phyloP scores from a whole-genome alignment of 495 filamentous ascomycete genomes.

The Penicillium alfredii region DNA sequence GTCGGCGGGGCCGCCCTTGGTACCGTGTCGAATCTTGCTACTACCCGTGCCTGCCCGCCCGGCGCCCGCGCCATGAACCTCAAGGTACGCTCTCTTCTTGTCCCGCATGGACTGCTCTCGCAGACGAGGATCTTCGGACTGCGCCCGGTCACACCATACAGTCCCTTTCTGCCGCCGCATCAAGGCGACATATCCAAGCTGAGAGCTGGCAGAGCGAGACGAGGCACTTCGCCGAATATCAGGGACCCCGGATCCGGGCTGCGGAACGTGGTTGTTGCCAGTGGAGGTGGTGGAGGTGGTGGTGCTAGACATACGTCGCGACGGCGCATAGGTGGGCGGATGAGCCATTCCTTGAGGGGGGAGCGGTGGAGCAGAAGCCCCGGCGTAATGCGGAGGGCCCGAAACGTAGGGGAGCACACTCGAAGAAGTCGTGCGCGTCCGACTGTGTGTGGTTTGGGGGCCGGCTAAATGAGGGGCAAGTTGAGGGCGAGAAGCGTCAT shows the following conservation, averaged over 20 bases:
- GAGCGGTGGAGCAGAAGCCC: constrained; percentile 16
- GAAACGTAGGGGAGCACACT: constrained; percentile 44
- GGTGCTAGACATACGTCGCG: constrained; percentile 64
- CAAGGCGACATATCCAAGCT: constrained; percentile 82
- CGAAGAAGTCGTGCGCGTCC: constrained; percentile 57
- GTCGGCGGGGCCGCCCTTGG: constrained; percentile 60
- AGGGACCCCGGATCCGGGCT: constrained; percentile 40
- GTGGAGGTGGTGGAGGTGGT: constrained; percentile 61
- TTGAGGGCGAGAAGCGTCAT: constrained; percentile 27
- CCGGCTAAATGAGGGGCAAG: constrained; percentile 27
- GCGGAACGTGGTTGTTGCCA: constrained; percentile 40
- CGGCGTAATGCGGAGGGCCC: constrained; percentile 27
- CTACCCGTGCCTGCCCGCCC: constrained; percentile 55
- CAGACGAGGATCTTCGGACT: constrained; percentile 83
- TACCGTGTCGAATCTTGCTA: constrained; percentile 76
- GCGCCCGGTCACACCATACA: constrained; percentile 95
- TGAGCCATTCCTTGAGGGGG: constrained; percentile 27
- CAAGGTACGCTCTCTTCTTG: constrained; percentile 74
- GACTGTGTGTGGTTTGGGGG: constrained; percentile 39
- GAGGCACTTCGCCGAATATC: constrained; percentile 75
- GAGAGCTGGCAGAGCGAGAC: constrained; percentile 49
- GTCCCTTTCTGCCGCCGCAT: constrained; percentile 96
- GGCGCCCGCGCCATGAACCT: constrained; percentile 58
- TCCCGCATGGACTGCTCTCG: constrained; percentile 73
- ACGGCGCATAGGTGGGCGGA: constrained; percentile 32